Conservation (phyloP, 2,329 filamentous ascomycete genomes). For the Pestalotiopsis sp. region DNA sequence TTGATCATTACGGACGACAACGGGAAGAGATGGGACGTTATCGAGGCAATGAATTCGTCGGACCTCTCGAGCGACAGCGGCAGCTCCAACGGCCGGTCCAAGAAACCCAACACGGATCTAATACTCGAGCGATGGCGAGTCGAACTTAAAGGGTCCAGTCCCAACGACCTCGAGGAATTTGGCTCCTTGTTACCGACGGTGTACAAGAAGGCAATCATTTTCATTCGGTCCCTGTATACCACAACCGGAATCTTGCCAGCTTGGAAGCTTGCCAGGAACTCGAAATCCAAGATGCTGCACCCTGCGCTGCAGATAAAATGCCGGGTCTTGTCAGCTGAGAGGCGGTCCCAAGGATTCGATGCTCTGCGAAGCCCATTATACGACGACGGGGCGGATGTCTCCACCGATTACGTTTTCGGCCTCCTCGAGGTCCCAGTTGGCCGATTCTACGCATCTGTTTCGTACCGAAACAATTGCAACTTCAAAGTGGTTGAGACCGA, state of each 20-base stretch:
- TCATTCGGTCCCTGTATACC: conserved; percentile 87
- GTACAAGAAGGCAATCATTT: conserved; percentile 96
- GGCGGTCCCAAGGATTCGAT: conserved; percentile 62
- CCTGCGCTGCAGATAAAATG: conserved; percentile 75
- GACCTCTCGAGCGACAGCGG: conserved; percentile 56
- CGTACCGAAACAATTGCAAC: conserved; percentile 85
- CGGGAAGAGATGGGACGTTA: conserved; percentile 91
- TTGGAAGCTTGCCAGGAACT: conserved; percentile 80
- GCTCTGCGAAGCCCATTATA: conserved; percentile 72
- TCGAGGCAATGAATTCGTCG: conserved; percentile 75
- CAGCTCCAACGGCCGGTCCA: conserved; percentile 42
- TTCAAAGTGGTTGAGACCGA: conserved; percentile 93
- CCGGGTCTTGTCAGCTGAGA: conserved; percentile 70
- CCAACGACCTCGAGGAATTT: conserved; percentile 58
- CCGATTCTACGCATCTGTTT: conserved; percentile 78
- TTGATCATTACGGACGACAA: conserved; percentile 86
- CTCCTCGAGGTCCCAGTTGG: conserved; percentile 87
- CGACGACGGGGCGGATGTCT: conserved; percentile 63
- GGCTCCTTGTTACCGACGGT: conserved; percentile 75
- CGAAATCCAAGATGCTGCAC: conserved; percentile 71
- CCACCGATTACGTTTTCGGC: conserved; percentile 79
- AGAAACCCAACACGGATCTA: conserved; percentile 67
- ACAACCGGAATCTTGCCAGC: conserved; percentile 81
- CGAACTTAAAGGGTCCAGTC: conserved; percentile 68
- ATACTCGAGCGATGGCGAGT: conserved; percentile 91